These are phyloP conservation scores for Capsella bursapastoris DNA, from an alignment of 345 rosid species.

Conservation along the genomic window DNA sequence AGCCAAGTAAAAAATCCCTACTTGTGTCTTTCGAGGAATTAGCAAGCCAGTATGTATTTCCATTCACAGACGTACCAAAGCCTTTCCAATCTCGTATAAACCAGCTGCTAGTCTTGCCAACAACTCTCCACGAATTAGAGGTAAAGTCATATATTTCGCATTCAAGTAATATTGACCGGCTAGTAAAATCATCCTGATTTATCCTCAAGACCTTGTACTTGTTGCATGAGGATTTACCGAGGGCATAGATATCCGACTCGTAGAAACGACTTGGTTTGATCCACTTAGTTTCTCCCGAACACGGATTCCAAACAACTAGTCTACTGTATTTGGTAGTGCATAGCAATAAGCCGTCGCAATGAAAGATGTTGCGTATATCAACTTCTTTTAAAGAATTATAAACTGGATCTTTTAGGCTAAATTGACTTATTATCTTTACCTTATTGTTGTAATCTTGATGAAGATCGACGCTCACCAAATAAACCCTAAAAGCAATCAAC, in stretches of 20 bases:
- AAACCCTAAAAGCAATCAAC: conserved; percentile 1
- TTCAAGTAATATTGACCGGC: no score
- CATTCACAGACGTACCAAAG: no score
- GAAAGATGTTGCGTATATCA: background rate
- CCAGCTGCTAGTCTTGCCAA: no score
- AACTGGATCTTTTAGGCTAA: conserved; percentile 3
- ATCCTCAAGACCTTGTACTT: no score
- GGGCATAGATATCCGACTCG: no score
- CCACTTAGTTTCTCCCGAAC: background rate
- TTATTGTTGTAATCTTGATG: background rate
- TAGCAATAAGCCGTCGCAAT: conserved; percentile 17
- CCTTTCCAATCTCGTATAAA: no score
- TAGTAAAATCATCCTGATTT: no score
- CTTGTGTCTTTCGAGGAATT: background rate
- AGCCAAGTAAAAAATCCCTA: background rate
- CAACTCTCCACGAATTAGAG: no score
- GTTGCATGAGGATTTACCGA: no score
- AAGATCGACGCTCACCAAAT: background rate
- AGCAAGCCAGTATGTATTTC: no score
- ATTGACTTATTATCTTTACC: background rate
- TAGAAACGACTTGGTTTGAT: background rate
- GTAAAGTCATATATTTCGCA: no score
- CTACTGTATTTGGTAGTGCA: background rate
- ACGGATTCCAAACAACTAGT: background rate
- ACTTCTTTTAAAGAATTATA: background rate